phyloP scores from a whole-genome alignment of 371 early-diverging fungal species.

The Phascolomyces articulosus region DNA sequence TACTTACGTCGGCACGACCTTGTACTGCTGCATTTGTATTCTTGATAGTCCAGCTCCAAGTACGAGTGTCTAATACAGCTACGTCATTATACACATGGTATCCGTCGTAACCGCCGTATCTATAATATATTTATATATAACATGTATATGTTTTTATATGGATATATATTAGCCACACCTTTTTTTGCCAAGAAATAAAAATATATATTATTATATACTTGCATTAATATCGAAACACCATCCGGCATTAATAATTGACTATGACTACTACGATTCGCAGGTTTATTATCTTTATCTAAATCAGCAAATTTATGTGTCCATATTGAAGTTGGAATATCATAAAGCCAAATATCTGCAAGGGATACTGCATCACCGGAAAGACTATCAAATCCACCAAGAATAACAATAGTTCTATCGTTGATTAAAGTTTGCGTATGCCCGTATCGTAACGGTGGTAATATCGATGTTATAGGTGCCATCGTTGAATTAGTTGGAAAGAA shows the following conservation, averaged over 20 bases:
- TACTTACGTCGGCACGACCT: constrained; percentile 52
- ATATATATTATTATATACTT: constrained; percentile 15
- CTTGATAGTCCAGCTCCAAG: constrained; percentile 51
- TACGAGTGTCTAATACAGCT: constrained; percentile 42
- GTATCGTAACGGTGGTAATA: constrained; percentile 31
- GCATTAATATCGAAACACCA: constrained; percentile 44
- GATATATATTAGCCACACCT: background rate
- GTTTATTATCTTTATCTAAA: constrained; percentile 34
- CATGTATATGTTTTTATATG: too few relatives aligned
- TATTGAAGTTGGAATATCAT: constrained; percentile 21
- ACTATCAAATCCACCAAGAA: constrained; percentile 48
- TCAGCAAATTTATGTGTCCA: constrained; percentile 36
- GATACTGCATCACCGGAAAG: constrained; percentile 37
- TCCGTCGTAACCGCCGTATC: constrained; percentile 53
- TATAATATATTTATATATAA: constrained; percentile 14
- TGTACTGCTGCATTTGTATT: constrained; percentile 50
- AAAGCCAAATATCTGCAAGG: constrained; percentile 41
- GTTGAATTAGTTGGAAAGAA: constrained; percentile 31
- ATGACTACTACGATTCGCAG: constrained; percentile 44
- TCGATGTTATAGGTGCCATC: constrained; percentile 3
- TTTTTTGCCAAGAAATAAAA: background rate
- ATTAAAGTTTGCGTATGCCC: constrained; percentile 46
- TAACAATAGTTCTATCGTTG: constrained; percentile 28
- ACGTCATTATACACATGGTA: constrained; percentile 53
- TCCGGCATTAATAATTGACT: constrained; percentile 46